A percentile compares a stretch with the other conserved stretches of the same genome.
phyloP scores from a whole-genome alignment of 306 rosid species.

The Spatholobus suberectus region DNA sequence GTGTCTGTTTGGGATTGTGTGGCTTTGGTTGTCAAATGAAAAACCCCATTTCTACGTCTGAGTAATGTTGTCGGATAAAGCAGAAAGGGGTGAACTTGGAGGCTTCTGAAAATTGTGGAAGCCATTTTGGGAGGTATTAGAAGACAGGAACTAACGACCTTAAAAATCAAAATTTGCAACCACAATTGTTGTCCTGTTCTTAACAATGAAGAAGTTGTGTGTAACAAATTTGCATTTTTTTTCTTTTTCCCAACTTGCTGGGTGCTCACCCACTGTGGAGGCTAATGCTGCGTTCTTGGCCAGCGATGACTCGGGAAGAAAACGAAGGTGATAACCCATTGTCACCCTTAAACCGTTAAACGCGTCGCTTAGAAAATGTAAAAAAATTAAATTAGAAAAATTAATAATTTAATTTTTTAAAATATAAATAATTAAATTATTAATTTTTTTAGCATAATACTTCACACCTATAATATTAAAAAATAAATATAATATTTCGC shows the following conservation, averaged over 20 bases:
- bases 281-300: constrained; percentile 26
- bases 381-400: background rate
- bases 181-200: background rate
- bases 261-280: background rate
- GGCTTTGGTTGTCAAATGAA: constrained; percentile 59
- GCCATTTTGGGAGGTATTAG: constrained; percentile 57
- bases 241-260: background rate
- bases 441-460: too few species aligned
- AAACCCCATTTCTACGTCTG: constrained; percentile 48
- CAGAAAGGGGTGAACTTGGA: constrained; percentile 61
- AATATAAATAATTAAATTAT: too few species aligned
- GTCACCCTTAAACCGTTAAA: background rate
- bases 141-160: background rate
- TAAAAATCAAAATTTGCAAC: background rate
- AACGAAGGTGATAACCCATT: background rate
- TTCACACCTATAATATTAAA: too few species aligned
- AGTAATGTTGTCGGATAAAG: constrained; percentile 58
- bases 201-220: background rate
- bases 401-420: too few species aligned
- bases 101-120: constrained; percentile 66
- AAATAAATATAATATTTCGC: too few species aligned
- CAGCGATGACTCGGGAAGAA: background rate
- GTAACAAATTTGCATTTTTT: background rate
- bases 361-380: background rate
- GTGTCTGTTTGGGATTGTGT: constrained; percentile 70